Conservation (phyloP, 345 rosid species). For the Iberis pinnata region DNA sequence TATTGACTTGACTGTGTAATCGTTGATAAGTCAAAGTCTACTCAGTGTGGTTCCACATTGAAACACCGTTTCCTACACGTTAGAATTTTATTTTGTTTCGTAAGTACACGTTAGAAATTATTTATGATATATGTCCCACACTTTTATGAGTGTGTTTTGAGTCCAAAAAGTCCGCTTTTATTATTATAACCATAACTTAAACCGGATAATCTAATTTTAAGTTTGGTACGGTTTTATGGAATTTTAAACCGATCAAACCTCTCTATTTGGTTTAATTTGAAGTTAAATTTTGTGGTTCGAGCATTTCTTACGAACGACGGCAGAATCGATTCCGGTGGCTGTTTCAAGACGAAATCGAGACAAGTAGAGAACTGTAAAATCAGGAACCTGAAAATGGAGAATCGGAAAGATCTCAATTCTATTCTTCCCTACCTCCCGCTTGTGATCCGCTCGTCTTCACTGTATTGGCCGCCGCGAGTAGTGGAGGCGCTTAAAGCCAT, state of each 20-base stretch:
- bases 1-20: slow-evolving; percentile 16
- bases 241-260: too few species aligned
- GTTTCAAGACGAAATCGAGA: not conserved
- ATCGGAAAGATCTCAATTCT: slow-evolving; percentile 45
- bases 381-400: slow-evolving; percentile 37
- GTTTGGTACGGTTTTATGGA: too few species aligned
- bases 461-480: slow-evolving; percentile 60
- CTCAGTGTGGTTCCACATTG: slow-evolving; percentile 12
- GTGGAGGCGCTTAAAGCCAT: slow-evolving; percentile 55
- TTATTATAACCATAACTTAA: too few species aligned
- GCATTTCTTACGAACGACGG: slow-evolving; percentile 8
- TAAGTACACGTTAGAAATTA: too few species aligned
- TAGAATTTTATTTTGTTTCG: not conserved
- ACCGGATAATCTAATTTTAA: too few species aligned
- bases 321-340: slow-evolving; percentile 4
- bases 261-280: too few species aligned
- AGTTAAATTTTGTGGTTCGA: not conserved
- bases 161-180: too few species aligned
- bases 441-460: slow-evolving; percentile 38
- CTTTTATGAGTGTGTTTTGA: too few species aligned
- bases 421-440: slow-evolving; percentile 52
- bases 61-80: slow-evolving; percentile 19
- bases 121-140: too few species aligned
- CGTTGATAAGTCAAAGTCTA: slow-evolving; percentile 27
- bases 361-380: not conserved